These are phyloP conservation scores for Plasmopara viticola DNA, from an alignment of 352 stramenopile species.

Conservation along the genomic window DNA sequence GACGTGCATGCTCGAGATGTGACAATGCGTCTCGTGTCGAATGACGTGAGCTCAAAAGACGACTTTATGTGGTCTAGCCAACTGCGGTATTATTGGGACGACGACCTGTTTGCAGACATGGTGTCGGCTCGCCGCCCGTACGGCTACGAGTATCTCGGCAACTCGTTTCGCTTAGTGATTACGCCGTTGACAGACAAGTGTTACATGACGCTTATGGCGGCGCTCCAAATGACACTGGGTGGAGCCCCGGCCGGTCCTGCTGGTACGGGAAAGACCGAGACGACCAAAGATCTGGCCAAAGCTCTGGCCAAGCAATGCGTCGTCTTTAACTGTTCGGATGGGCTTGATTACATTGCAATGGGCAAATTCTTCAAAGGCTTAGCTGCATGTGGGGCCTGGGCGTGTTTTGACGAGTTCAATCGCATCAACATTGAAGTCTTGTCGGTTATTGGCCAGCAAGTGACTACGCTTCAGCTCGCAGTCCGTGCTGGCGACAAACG, in stretches of 20 bases:
- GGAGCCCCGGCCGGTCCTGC: constrained; percentile 88
- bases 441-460: constrained; percentile 81
- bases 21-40: constrained; percentile 79
- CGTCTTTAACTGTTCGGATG: constrained; percentile 94
- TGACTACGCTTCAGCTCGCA: constrained; percentile 82
- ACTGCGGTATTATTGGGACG: constrained; percentile 93
- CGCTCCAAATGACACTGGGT: constrained; percentile 92
- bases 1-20: constrained; percentile 94
- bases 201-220: constrained; percentile 94
- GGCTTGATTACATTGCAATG: constrained; percentile 94
- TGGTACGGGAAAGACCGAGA: constrained; percentile 93
- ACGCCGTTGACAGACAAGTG: constrained; percentile 94
- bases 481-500: constrained; percentile 83
- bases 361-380: constrained; percentile 92
- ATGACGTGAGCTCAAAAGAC: constrained; percentile 80
- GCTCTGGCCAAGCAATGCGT: constrained; percentile 93
- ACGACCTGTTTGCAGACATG: constrained; percentile 86
- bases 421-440: constrained; percentile 93
- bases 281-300: constrained; percentile 91
- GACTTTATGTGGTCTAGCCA: constrained; percentile 94
- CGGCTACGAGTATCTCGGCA: constrained; percentile 93
- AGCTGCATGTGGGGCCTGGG: constrained; percentile 90
- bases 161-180: constrained; percentile 93
- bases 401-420: constrained; percentile 96
- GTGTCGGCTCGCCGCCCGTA: constrained; percentile 88